Base-by-base conservation (phyloP, 371 early-diverging fungal species). In the Rhizopus arrhizus region DNA sequence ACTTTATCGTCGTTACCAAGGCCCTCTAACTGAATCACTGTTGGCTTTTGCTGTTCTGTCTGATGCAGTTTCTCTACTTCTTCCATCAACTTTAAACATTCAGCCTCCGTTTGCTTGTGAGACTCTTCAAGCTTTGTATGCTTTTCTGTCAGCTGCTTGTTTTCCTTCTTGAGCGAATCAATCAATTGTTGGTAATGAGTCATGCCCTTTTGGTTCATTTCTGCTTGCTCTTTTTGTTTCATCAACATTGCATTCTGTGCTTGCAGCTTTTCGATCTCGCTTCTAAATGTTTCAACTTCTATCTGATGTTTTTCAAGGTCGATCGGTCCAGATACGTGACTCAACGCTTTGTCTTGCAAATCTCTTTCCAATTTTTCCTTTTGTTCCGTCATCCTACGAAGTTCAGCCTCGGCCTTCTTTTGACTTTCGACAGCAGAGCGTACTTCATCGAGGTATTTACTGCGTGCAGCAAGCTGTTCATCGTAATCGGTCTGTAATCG, bases 41-140 rank as follows among this genome's bases (percentile, higher is more conserved):
- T 40, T 13, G 56, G 63, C 8, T 59, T 56, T 65, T 69, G 54
- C 49, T 58, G 55, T 49, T 81, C 81, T 67, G 89, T 89, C 2
- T 80, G 70, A 56, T 85, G 86, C 31, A 92, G 69, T 55, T 80
- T 82, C 60, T 89, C 89, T 5, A 89, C 83, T 65, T 92, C 92
- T 35, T 90, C 90, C 77, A 88, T 86, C 48, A 91, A 68, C 52
- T 88, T 86, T 47, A 89, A 68, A 61, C 89, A 86, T 64, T 89
- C 89, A 5, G 70, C 81, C 59, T 92, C 89, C 32, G 85, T 77
- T 65, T 85, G 85, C 53, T 83, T 80, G 50, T 89, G 86, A 8
- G 86, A 78, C 34, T 86, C 84, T 54, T 77, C 60, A 15, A 90
- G 65, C 28, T 80, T 75, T 28, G 73, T 77, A 36, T 83, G 72